Percentiles rank a stretch among this genome's conserved stretches.
Conservation (phyloP, 2,329 filamentous ascomycete species). For the Penicillium fuscoglaucum region DNA sequence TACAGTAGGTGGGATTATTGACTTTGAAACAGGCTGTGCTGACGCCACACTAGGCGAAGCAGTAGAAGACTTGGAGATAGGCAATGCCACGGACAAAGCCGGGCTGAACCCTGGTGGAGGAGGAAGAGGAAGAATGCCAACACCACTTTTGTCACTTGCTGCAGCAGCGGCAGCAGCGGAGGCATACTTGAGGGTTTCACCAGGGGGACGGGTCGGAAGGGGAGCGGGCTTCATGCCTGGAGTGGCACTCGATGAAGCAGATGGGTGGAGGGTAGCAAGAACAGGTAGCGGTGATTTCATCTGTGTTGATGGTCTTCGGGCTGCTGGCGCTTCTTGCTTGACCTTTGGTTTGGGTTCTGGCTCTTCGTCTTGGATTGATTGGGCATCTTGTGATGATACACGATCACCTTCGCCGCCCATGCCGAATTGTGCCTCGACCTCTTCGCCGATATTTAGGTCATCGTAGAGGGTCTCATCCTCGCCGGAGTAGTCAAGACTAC, state of each 20-base stretch:
- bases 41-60: conserved; percentile 55
- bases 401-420: conserved; percentile 78
- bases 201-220: conserved; percentile 77
- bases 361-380: conserved; percentile 84
- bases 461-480: conserved; percentile 96
- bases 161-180: conserved; percentile 93
- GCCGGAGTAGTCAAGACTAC: conserved; percentile 78
- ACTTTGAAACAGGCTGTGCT: conserved; percentile 50
- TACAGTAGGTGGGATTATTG: conserved; percentile 39
- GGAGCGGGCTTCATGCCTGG: conserved; percentile 89
- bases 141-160: conserved; percentile 79
- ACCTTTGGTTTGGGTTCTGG: conserved; percentile 64
- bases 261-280: conserved; percentile 80
- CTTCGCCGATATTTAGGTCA: conserved; percentile 86
- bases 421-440: conserved; percentile 78
- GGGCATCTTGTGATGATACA: conserved; percentile 90
- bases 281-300: conserved; percentile 93
- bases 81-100: conserved; percentile 53
- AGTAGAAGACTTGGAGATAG: conserved; percentile 57
- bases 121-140: conserved; percentile 90
- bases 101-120: conserved; percentile 71
- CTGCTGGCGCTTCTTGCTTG: conserved; percentile 58
- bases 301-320: conserved; percentile 78
- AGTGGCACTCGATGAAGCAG: conserved; percentile 47
- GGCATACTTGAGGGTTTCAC: conserved; percentile 92